Conservation (phyloP, 2,329 filamentous ascomycete species). For the Fusarium poae region DNA sequence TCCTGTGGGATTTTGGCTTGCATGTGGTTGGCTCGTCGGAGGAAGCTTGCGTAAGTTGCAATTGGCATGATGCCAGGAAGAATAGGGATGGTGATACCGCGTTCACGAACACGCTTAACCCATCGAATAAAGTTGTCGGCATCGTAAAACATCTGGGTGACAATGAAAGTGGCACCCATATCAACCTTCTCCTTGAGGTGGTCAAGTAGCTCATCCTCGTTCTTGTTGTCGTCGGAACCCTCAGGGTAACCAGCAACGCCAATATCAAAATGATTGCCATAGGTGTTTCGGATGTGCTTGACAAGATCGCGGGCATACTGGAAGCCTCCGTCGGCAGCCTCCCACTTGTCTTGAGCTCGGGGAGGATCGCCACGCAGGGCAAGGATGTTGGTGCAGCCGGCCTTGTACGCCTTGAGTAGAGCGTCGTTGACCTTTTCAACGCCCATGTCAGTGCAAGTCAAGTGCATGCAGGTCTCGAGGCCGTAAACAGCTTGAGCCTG, state of each 20-base stretch:
- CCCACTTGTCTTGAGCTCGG: conserved; percentile 93
- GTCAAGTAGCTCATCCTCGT: conserved; percentile 85
- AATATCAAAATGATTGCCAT: conserved; percentile 87
- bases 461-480: conserved; percentile 98
- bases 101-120: conserved; percentile 86
- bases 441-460: conserved; percentile 99
- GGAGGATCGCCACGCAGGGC: conserved; percentile 94
- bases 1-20: conserved; percentile 83
- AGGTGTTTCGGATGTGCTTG: conserved; percentile 81
- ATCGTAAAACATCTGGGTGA: conserved; percentile 99
- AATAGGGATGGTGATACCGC: conserved; percentile 86
- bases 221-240: conserved; percentile 91
- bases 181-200: conserved; percentile 98
- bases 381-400: conserved; percentile 97
- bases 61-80: conserved; percentile 90
- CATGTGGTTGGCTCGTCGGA: conserved; percentile 91
- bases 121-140: conserved; percentile 94
- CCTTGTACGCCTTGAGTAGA: conserved; percentile 87
- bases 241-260: conserved; percentile 97
- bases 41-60: conserved; percentile 92
- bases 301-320: conserved; percentile 93
- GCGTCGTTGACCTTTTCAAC: conserved; percentile 91
- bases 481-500: conserved; percentile 96
- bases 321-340: conserved; percentile 87
- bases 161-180: conserved; percentile 90